Conservation (phyloP, 371 early-diverging fungal species). For the Parasitella parasitica region DNA sequence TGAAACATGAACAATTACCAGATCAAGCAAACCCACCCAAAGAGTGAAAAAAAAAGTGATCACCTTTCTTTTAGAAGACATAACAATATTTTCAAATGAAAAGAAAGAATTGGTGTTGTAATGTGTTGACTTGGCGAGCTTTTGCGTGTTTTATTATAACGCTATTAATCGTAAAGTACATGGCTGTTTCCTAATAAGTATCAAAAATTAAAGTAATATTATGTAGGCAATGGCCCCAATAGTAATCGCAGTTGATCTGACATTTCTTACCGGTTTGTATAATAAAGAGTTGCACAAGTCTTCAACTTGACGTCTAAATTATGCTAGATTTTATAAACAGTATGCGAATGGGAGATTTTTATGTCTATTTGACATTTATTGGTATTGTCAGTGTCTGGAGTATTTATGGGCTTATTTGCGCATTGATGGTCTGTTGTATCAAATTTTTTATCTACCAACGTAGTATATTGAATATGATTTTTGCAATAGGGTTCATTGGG, state of each 20-base stretch:
- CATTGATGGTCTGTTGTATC: slow-evolving; percentile 6
- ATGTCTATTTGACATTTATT: slow-evolving; percentile 18
- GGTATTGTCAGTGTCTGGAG: slow-evolving; percentile 24
- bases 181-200: not conserved
- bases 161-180: not conserved
- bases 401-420: slow-evolving; percentile 13
- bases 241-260: slow-evolving; percentile 13
- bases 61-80: not conserved
- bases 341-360: slow-evolving; percentile 18
- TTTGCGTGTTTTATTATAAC: not conserved
- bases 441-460: not conserved
- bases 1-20: not conserved
- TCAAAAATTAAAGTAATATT: not conserved
- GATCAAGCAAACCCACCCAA: not conserved
- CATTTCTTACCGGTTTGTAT: slow-evolving; percentile 12
- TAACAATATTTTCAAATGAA: not conserved
- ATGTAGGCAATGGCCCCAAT: slow-evolving; percentile 13
- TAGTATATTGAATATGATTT: not conserved
- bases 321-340: slow-evolving; percentile 16
- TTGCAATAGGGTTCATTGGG: slow-evolving; percentile 3
- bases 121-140: not conserved
- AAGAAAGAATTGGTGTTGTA: not conserved
- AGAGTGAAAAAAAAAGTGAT: not conserved
- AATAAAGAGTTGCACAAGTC: no score
- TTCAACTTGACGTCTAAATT: not conserved